Percentiles rank a stretch among this genome's conserved stretches.
Evolutionary conservation across 208 protist species (phyloP).

Genomic region (Crithidia sp.): DNA sequence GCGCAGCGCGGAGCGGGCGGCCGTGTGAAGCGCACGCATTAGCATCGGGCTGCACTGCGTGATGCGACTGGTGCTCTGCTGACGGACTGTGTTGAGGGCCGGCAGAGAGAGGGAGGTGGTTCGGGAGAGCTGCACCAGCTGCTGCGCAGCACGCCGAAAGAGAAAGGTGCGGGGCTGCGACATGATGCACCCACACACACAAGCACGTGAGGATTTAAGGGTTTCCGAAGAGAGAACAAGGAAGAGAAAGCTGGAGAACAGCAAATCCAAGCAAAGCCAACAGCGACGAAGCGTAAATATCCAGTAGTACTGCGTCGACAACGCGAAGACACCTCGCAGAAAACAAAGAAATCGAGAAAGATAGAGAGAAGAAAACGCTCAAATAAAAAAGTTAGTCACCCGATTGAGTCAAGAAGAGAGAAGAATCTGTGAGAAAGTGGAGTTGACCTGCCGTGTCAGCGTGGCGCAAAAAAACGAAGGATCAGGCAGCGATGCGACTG

Average conservation of each 20-base stretch:
- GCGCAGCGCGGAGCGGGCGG: neutral
- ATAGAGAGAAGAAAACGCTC: neutral
- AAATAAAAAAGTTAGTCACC: too few species aligned
- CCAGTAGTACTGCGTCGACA: too few species aligned
- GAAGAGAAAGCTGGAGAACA: neutral
- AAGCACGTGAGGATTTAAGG: neutral
- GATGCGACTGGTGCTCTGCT: neutral
- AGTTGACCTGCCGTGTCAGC: too few species aligned
- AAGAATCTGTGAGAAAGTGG: too few species aligned
- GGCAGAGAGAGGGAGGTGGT: neutral
- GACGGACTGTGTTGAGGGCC: neutral
- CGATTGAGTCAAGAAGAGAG: too few species aligned
- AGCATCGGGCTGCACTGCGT: neutral
- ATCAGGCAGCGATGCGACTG: too few species aligned
- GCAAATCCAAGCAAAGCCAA: neutral
- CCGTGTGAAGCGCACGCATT: neutral
- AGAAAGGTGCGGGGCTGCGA: neutral
- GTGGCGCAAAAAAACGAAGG: too few species aligned
- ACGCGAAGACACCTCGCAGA: neutral
- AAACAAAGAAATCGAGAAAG: neutral
- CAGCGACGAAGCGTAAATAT: too few species aligned
- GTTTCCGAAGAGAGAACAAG: neutral
- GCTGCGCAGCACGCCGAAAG: slow-evolving; percentile 10
- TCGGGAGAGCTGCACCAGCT: slow-evolving; percentile 2
- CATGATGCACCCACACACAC: slow-evolving; percentile 17